Evolutionary conservation across 2,329 filamentous ascomycete genomes (phyloP), one percentile per base, ranked within the genome.

Genomic region (Aspergillus pseudotamarii): DNA sequence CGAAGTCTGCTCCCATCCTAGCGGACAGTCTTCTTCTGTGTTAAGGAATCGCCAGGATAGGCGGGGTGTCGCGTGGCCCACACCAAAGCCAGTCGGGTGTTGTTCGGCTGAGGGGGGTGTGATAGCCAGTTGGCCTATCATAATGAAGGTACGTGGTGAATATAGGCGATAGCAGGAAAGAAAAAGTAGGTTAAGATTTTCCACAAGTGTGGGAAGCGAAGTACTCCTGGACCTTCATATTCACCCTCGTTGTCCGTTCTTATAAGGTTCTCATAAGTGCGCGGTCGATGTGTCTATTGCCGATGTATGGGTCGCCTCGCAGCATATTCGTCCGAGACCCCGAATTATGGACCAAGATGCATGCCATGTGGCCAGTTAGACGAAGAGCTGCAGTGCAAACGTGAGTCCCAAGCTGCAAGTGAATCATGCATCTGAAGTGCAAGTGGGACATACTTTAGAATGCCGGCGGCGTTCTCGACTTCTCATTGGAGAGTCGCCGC

Each of bases 21-120:
- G 38, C n/a, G 58, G 23, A n/a, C 57, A 62, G 23, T 59, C 45
- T 19, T 56, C 45, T 32, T 19, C 5, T 30, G 64, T 30, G 9
- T 57, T 60, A 41, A 60, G 58, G 55, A 74, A 74, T 11, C 66
- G 61, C 71, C 72, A 75, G 26, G 72, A 74, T 16, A 74, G 63
- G 30, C 72, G 71, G n/a, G 71, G 72, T 2, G 60, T 53, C 12
- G 68, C 43, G 23, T 50, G 58, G 4, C 65, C 67, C 23, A 75
- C 68, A 14, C 70, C 72, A 30, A 74, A 65, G n/a, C 72, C 72
- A 10, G 63, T 69, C 41, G 32, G 28, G 56, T 65, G 63, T 30
- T 59, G 58, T 32, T 59, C 58, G 19, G 41, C 58, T 41, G 58
- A 43, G 26, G 58, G 58, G 5, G 58, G 32, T 21, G 46, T 6